Conservation (phyloP, 139 green algal genomes). For the Zygnema cylindricum region DNA sequence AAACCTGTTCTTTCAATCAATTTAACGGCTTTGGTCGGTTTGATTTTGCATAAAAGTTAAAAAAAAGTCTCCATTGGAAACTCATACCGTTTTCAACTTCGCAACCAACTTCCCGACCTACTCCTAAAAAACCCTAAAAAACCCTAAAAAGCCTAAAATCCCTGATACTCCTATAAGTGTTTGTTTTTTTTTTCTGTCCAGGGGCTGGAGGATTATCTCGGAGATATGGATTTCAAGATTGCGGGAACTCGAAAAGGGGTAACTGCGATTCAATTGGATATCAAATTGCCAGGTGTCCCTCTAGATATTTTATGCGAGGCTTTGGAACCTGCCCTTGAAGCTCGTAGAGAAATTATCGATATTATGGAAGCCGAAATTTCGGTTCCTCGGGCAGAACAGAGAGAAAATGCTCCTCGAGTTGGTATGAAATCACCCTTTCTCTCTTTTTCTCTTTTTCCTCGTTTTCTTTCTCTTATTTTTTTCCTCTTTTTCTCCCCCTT, state of each 20-base stretch:
- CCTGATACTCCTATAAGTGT: too few relatives aligned
- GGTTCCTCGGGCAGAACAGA: not conserved
- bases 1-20: too few relatives aligned
- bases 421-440: constrained; percentile 23
- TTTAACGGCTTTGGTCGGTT: too few relatives aligned
- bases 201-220: constrained; percentile 92
- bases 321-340: constrained; percentile 55
- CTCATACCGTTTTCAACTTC: too few relatives aligned
- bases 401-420: constrained; percentile 9
- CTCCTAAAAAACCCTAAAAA: too few relatives aligned
- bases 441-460: not conserved
- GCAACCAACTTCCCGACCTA: too few relatives aligned
- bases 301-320: constrained; percentile 61
- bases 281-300: constrained; percentile 74
- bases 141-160: too few relatives aligned
- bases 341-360: constrained; percentile 58
- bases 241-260: constrained; percentile 71
- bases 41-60: too few relatives aligned
- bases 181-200: too few relatives aligned
- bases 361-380: constrained; percentile 66
- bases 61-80: too few relatives aligned
- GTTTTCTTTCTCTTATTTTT: too few relatives aligned
- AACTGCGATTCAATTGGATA: constrained; percentile 97
- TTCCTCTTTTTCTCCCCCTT: too few relatives aligned
- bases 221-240: constrained; percentile 99